phyloP scores from a whole-genome alignment of 495 filamentous ascomycete genomes.

The Penicillium egyptiacum region DNA sequence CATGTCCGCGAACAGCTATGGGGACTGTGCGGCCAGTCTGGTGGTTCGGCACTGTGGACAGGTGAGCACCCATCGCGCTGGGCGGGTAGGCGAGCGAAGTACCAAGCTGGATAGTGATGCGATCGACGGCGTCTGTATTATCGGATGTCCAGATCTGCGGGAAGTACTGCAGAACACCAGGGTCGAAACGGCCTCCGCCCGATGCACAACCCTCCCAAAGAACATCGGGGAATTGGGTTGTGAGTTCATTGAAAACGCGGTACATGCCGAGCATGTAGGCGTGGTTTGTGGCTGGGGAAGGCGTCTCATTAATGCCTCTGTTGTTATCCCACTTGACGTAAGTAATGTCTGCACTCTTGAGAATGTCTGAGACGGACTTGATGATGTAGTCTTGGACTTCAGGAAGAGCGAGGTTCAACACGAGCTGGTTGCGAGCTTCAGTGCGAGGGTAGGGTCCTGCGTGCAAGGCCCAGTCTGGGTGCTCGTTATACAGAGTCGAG shows the following conservation, averaged over 20 bases:
- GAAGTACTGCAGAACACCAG: constrained; percentile 56
- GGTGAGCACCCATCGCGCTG: constrained; percentile 56
- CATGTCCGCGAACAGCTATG: constrained; percentile 51
- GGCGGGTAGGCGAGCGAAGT: constrained; percentile 55
- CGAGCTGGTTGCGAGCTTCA: constrained; percentile 49
- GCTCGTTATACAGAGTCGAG: constrained; percentile 51
- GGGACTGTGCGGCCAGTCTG: constrained; percentile 50
- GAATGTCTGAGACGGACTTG: constrained; percentile 42
- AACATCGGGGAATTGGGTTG: constrained; percentile 51
- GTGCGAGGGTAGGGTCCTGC: constrained; percentile 53
- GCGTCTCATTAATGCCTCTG: constrained; percentile 51
- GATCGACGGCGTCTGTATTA: constrained; percentile 53
- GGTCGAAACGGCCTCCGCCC: constrained; percentile 56
- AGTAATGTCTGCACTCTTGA: constrained; percentile 47
- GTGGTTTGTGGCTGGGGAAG: constrained; percentile 49
- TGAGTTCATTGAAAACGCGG: constrained; percentile 53
- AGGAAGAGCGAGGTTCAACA: constrained; percentile 51
- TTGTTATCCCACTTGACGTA: constrained; percentile 64
- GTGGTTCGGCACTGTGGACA: constrained; percentile 54
- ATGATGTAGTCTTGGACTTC: constrained; percentile 60
- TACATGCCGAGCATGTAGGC: constrained; percentile 57
- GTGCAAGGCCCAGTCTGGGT: constrained; percentile 57
- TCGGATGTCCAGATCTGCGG: constrained; percentile 60
- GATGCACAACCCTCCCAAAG: constrained; percentile 59
- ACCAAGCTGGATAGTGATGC: constrained; percentile 56